A percentile compares a stretch with the other conserved stretches of the same genome.
phyloP scores from a whole-genome alignment of 495 filamentous ascomycete genomes.

The Penicillium longicatenatum region DNA sequence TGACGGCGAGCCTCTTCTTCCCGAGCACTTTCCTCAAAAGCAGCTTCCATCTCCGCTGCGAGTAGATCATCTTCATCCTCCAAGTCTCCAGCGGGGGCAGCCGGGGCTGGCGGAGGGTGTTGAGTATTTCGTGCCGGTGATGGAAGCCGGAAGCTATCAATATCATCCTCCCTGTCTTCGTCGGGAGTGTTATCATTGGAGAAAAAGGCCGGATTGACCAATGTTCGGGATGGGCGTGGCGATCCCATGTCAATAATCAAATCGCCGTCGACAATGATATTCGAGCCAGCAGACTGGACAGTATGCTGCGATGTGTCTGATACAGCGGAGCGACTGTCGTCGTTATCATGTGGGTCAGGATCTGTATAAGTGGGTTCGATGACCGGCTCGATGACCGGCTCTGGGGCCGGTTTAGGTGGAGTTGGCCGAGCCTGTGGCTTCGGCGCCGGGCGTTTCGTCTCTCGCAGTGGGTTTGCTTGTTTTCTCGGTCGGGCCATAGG shows the following conservation, averaged over 20 bases:
- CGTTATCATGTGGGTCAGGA: slow-evolving; percentile 23
- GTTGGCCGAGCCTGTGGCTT: slow-evolving; percentile 21
- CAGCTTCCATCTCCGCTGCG: slow-evolving; percentile 51
- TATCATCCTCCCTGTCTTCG: slow-evolving; percentile 43
- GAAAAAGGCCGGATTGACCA: slow-evolving; percentile 47
- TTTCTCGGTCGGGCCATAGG: slow-evolving; percentile 34
- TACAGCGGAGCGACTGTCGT: slow-evolving; percentile 27
- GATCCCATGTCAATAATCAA: slow-evolving; percentile 56
- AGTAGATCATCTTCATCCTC: slow-evolving; percentile 48
- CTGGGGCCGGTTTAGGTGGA: slow-evolving; percentile 12
- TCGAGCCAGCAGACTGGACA: slow-evolving; percentile 41
- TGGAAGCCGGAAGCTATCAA: slow-evolving; percentile 44
- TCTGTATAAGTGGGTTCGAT: slow-evolving; percentile 17
- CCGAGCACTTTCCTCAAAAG: slow-evolving; percentile 45
- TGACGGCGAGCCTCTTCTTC: slow-evolving; percentile 42
- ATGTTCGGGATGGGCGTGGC: slow-evolving; percentile 39
- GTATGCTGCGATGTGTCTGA: slow-evolving; percentile 42
- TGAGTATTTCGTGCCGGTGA: slow-evolving; percentile 36
- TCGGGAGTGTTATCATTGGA: slow-evolving; percentile 44
- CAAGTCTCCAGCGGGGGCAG: slow-evolving; percentile 16
- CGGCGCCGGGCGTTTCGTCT: slow-evolving; percentile 25
- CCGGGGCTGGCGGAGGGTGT: slow-evolving; percentile 13
- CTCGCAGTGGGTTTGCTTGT: slow-evolving; percentile 40
- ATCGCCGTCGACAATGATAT: slow-evolving; percentile 51
- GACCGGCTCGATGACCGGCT: slow-evolving; percentile 18